Percentiles rank a stretch among this genome's conserved stretches.
phyloP scores from a whole-genome alignment of 140 eudicot species.

The Ambrosia hybrid region DNA sequence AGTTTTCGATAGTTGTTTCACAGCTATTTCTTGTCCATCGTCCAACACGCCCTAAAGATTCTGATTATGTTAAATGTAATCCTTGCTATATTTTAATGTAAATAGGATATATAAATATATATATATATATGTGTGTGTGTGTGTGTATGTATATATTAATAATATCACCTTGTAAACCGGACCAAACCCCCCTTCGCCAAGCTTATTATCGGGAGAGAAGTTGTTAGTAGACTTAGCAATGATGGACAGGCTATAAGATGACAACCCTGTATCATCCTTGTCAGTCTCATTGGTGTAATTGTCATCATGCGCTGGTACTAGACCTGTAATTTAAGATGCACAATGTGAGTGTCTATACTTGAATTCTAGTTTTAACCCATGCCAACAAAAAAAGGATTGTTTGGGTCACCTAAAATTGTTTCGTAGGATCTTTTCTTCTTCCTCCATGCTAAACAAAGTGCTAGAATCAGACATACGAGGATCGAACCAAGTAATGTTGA shows the following conservation, averaged over 20 bases:
- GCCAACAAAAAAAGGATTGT: not conserved
- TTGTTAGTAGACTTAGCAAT: slow-evolving; percentile 15
- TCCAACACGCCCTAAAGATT: not conserved
- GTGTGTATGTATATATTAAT: not conserved
- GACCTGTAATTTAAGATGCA: not conserved
- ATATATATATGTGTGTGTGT: no score
- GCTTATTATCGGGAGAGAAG: slow-evolving; percentile 25
- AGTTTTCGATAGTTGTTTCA: slow-evolving; percentile 18
- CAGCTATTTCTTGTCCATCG: slow-evolving; percentile 1
- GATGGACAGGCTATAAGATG: slow-evolving; percentile 9
- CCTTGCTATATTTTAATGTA: not conserved
- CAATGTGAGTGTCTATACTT: slow-evolving; percentile 6
- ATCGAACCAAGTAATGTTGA: slow-evolving; percentile 5
- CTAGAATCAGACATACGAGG: slow-evolving; percentile 27
- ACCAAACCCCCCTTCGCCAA: slow-evolving; percentile 37
- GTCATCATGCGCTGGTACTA: not conserved
- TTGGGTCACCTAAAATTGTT: slow-evolving; percentile 16
- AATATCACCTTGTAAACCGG: slow-evolving; percentile 28
- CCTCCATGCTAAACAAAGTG: slow-evolving; percentile 20
- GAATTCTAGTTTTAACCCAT: not conserved
- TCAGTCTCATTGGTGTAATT: not conserved
- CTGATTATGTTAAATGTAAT: not conserved
- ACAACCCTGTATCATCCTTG: slow-evolving; percentile 19
- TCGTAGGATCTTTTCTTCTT: slow-evolving; percentile 21
- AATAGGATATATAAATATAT: no score